Evolutionary conservation across 2,329 filamentous ascomycete species (phyloP).

Genomic region (Bipolaris sorokiniana): DNA sequence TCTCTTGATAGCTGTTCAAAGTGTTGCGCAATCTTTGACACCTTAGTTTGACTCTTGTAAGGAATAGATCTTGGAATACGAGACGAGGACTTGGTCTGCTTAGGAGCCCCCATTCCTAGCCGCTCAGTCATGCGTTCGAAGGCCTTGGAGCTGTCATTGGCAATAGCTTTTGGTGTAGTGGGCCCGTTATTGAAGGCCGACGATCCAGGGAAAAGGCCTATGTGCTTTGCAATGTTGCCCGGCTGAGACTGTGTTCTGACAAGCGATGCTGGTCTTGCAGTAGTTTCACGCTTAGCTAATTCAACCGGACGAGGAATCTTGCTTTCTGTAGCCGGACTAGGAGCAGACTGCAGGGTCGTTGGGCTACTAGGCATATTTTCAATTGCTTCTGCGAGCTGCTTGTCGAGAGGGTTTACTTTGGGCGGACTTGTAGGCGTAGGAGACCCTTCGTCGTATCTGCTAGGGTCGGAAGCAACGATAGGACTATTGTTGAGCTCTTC

Average conservation of each 20-base stretch:
- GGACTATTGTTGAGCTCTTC: constrained; percentile 39
- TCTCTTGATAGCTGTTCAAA: constrained; percentile 97
- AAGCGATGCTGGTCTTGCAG: constrained; percentile 33
- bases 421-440: constrained; percentile 38
- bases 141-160: constrained; percentile 48
- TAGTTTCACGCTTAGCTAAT: constrained; percentile 40
- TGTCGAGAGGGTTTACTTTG: constrained; percentile 46
- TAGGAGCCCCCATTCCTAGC: constrained; percentile 63
- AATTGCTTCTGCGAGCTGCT: constrained; percentile 42
- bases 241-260: constrained; percentile 48
- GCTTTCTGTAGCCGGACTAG: constrained; percentile 36
- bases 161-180: constrained; percentile 33
- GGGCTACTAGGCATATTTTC: constrained; percentile 44
- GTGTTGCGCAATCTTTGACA: constrained; percentile 90
- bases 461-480: constrained; percentile 28
- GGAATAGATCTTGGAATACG: constrained; percentile 84
- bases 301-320: constrained; percentile 50
- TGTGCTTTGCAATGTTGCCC: constrained; percentile 36
- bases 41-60: constrained; percentile 69
- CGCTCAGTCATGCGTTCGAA: constrained; percentile 77
- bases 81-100: constrained; percentile 66
- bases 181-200: constrained; percentile 24
- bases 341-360: constrained; percentile 21
- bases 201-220: constrained; percentile 22
- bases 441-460: constrained; percentile 31